Evolutionary conservation across 441 rosid species (phyloP).

Genomic region (Francoa sonchifolia): DNA sequence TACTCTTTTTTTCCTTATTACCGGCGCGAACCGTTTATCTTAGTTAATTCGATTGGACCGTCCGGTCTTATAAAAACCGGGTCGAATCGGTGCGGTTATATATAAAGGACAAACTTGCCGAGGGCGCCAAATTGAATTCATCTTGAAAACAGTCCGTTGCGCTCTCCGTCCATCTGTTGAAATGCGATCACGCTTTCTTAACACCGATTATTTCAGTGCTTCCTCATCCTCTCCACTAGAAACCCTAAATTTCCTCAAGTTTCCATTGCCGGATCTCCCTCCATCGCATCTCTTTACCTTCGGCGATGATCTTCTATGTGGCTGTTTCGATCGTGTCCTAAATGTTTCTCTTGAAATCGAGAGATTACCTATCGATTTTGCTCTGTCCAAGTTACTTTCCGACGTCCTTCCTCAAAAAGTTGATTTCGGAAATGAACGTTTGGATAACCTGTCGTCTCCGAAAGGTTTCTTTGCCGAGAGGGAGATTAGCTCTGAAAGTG

Average conservation of each 20-base stretch:
- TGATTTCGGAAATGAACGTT: constrained; percentile 19
- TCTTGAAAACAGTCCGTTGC: neutral
- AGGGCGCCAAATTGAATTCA: constrained; percentile 10
- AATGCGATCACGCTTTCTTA: constrained; percentile 77
- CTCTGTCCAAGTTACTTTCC: constrained; percentile 45
- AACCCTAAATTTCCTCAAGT: constrained; percentile 51
- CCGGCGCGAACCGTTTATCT: too few relatives aligned
- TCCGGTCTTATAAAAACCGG: too few relatives aligned
- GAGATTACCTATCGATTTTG: constrained; percentile 32
- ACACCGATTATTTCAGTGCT: constrained; percentile 37
- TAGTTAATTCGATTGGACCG: too few relatives aligned
- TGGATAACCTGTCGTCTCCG: constrained; percentile 12
- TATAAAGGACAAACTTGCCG: too few relatives aligned
- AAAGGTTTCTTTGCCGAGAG: constrained; percentile 3
- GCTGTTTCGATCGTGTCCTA: constrained; percentile 18
- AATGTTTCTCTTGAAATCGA: constrained; percentile 22
- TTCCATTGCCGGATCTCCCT: constrained; percentile 40
- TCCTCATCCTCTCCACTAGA: constrained; percentile 23
- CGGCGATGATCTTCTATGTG: constrained; percentile 18
- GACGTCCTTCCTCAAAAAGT: constrained; percentile 41
- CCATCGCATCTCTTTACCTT: constrained; percentile 14
- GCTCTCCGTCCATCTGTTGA: neutral
- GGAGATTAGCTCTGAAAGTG: constrained; percentile 5
- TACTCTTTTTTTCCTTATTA: too few relatives aligned
- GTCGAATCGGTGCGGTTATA: too few relatives aligned